phyloP scores from a whole-genome alignment of 1,284 basidiomycete genomes.

The Ganoderma resinaceum region DNA sequence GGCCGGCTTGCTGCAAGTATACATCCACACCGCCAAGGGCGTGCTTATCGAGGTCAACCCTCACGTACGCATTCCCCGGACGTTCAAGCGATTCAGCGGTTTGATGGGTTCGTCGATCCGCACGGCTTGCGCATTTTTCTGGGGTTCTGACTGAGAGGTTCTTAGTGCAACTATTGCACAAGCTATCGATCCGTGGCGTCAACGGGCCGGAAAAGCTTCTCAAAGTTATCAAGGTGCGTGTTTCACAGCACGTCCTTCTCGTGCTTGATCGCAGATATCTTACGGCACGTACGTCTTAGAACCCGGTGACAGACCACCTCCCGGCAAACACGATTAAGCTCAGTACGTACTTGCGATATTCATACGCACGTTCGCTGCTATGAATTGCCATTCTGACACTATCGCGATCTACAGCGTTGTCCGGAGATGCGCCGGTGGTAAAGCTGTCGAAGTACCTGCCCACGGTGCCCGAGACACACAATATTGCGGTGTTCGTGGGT shows the following conservation, averaged over 20 bases:
- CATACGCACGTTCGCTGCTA: conserved; percentile 13
- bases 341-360: conserved; percentile 59
- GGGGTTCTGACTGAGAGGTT: neutral
- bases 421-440: conserved; percentile 88
- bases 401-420: conserved; percentile 69
- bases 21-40: conserved; percentile 97
- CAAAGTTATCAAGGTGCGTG: conserved; percentile 89
- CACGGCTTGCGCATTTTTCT: conserved; percentile 5
- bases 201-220: conserved; percentile 97
- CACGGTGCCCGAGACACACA: conserved; percentile 85
- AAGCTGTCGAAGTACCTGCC: conserved; percentile 86
- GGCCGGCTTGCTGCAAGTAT: conserved; percentile 95
- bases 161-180: conserved; percentile 95
- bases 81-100: conserved; percentile 98
- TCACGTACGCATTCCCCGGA: conserved; percentile 95
- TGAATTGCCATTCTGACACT: conserved; percentile 10
- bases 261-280: conserved; percentile 6
- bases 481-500: conserved; percentile 95
- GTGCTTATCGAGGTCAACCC: conserved; percentile 99
- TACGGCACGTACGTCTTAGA: conserved; percentile 54
- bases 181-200: conserved; percentile 93
- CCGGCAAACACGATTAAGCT: conserved; percentile 97
- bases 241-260: conserved; percentile 9
- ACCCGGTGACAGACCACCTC: conserved; percentile 95
- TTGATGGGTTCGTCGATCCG: conserved; percentile 84